phyloP scores from a whole-genome alignment of 805 yeast genomes.

The Kodamaea restingae region DNA sequence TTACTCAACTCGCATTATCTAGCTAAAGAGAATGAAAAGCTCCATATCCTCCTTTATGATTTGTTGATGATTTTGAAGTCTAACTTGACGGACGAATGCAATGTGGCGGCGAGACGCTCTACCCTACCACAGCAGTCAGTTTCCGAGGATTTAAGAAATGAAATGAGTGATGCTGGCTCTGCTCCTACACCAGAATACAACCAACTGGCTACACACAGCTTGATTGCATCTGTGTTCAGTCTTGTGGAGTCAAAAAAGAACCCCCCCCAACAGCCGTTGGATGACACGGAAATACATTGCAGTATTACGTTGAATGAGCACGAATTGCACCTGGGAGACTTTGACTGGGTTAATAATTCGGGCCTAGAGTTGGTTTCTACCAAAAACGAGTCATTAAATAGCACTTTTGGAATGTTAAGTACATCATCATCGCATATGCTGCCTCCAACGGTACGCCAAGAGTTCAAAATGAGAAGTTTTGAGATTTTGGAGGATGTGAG shows the following conservation, averaged over 20 bases:
- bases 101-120: background rate
- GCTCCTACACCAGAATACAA: background rate
- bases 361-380: conserved; percentile 20
- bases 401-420: conserved; percentile 15
- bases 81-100: conserved; percentile 23
- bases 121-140: background rate
- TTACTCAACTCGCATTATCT: conserved; percentile 44
- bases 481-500: conserved; percentile 36
- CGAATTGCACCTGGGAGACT: conserved; percentile 32
- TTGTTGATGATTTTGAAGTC: conserved; percentile 51
- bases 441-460: conserved; percentile 3
- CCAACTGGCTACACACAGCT: conserved; percentile 4
- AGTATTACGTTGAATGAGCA: conserved; percentile 27
- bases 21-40: conserved; percentile 34
- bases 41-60: conserved; percentile 57
- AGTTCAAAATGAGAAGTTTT: conserved; percentile 32
- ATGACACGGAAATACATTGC: conserved; percentile 15
- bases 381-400: conserved; percentile 9
- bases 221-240: conserved; percentile 19
- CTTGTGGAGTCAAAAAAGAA: conserved; percentile 27
- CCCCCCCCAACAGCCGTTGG: conserved; percentile 17
- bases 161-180: background rate
- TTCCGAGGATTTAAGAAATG: background rate
- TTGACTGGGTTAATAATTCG: conserved; percentile 26
- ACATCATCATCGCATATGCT: background rate